phyloP scores from a whole-genome alignment of 208 protist genomes.

The Acanthamoeba lenticulata region DNA sequence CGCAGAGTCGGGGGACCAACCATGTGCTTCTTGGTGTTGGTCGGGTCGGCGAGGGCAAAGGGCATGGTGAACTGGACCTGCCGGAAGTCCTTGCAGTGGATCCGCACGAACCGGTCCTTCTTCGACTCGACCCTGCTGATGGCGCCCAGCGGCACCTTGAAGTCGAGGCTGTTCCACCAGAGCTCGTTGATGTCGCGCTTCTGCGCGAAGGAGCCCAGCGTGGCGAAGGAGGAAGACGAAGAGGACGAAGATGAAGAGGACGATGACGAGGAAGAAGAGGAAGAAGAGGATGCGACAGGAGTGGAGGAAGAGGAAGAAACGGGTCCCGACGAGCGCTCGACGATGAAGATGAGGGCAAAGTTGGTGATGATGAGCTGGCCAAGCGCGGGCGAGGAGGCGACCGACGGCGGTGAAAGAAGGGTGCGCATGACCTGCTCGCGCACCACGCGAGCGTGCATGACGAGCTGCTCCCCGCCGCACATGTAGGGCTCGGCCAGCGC shows the following conservation, averaged over 20 bases:
- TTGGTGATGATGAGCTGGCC: slow-evolving; percentile 57
- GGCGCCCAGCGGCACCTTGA: slow-evolving; percentile 8
- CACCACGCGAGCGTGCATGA: slow-evolving; percentile 35
- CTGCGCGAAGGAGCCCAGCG: not conserved
- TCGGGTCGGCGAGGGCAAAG: not conserved
- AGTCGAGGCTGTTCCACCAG: slow-evolving; percentile 14
- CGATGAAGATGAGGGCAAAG: slow-evolving; percentile 54
- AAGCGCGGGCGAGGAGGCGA: not conserved
- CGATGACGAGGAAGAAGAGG: not conserved
- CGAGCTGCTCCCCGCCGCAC: slow-evolving; percentile 12
- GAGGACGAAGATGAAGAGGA: not conserved
- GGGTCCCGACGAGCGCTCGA: not conserved
- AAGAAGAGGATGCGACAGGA: not conserved
- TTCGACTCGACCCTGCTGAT: slow-evolving; percentile 37
- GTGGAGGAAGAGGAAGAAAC: not conserved
- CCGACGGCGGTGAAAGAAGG: not conserved
- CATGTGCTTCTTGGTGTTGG: slow-evolving; percentile 63
- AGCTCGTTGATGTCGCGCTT: not conserved
- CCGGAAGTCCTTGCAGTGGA: slow-evolving; percentile 60
- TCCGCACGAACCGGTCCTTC: slow-evolving; percentile 1
- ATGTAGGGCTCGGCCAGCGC: not conserved
- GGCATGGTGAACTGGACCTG: slow-evolving; percentile 40
- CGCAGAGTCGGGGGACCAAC: not conserved
- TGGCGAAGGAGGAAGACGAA: not conserved
- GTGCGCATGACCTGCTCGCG: slow-evolving; percentile 29